phyloP scores from a whole-genome alignment of 371 early-diverging fungal species.

The Umbelopsis sp. region DNA sequence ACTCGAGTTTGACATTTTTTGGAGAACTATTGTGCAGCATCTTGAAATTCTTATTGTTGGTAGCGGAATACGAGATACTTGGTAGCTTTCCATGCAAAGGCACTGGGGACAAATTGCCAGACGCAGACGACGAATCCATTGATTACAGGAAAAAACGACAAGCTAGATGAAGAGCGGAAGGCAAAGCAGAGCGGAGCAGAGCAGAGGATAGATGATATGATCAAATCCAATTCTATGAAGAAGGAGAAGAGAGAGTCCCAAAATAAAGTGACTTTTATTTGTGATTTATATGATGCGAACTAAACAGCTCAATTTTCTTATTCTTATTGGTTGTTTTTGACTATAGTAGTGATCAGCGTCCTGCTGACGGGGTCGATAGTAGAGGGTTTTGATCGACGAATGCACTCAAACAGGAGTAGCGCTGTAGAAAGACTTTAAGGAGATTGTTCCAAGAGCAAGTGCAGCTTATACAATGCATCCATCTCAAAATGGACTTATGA shows the following conservation, averaged over 20 bases:
- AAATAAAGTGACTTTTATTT: not conserved
- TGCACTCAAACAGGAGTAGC: slow-evolving; percentile 14
- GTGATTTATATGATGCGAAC: not conserved
- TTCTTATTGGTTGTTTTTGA: not conserved
- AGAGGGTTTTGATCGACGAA: slow-evolving; percentile 18
- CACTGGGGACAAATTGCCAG: not conserved
- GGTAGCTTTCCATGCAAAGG: slow-evolving; percentile 7
- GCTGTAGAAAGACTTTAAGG: slow-evolving; percentile 13
- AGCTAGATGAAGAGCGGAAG: not conserved
- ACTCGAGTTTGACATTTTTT: not conserved
- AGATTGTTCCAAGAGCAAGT: not conserved
- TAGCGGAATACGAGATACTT: not conserved
- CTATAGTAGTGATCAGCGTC: slow-evolving; percentile 16
- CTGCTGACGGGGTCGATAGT: slow-evolving; percentile 17
- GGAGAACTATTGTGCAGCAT: not conserved
- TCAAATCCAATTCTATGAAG: not conserved
- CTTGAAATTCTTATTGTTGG: not conserved
- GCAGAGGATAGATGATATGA: not conserved
- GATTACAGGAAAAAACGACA: not conserved
- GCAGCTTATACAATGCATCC: not conserved
- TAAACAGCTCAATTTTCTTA: not conserved
- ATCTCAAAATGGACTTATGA: slow-evolving; percentile 13
- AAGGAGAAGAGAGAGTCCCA: not conserved
- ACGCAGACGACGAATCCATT: slow-evolving; percentile 1
- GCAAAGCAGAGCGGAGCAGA: too few relatives aligned